Percentiles rank a stretch among this genome's conserved stretches.
Conservation (phyloP, 768 basidiomycete species). For the Pleurotus tuoliensis region DNA sequence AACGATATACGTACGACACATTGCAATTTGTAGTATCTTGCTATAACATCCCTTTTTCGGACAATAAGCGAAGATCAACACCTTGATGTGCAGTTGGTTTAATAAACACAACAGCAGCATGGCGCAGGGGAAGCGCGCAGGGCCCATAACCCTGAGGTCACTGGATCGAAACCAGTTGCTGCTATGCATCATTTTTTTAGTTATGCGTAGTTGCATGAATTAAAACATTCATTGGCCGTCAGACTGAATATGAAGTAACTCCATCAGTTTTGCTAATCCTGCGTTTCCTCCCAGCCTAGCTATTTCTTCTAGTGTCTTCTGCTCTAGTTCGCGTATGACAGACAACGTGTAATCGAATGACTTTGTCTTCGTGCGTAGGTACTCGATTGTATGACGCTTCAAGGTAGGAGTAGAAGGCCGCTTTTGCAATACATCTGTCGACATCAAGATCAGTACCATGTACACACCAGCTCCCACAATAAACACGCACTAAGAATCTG, state of each 20-base stretch:
- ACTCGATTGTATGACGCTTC: constrained; percentile 76
- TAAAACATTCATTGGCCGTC: too few species aligned
- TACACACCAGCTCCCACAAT: neutral
- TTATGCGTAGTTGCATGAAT: too few species aligned
- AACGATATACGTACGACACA: neutral
- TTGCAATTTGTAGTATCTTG: neutral
- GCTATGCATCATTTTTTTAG: neutral
- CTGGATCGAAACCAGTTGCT: constrained; percentile 2
- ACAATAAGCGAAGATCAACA: neutral
- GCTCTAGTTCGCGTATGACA: constrained; percentile 65
- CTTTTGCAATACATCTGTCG: constrained; percentile 83
- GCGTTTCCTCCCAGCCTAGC: constrained; percentile 72
- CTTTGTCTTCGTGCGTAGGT: constrained; percentile 69
- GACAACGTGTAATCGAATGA: constrained; percentile 85
- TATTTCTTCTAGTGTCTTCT: constrained; percentile 68
- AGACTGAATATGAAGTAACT: constrained; percentile 38
- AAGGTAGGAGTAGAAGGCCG: constrained; percentile 76
- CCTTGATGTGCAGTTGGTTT: neutral
- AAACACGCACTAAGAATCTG: constrained; percentile 76
- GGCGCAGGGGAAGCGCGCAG: neutral
- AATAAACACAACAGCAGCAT: neutral
- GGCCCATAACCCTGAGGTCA: neutral
- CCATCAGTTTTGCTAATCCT: constrained; percentile 54
- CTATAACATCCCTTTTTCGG: neutral
- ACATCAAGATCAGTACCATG: neutral